Evolutionary conservation across 2,329 filamentous ascomycete genomes (phyloP).

Genomic region (Penicillium frequentans): DNA sequence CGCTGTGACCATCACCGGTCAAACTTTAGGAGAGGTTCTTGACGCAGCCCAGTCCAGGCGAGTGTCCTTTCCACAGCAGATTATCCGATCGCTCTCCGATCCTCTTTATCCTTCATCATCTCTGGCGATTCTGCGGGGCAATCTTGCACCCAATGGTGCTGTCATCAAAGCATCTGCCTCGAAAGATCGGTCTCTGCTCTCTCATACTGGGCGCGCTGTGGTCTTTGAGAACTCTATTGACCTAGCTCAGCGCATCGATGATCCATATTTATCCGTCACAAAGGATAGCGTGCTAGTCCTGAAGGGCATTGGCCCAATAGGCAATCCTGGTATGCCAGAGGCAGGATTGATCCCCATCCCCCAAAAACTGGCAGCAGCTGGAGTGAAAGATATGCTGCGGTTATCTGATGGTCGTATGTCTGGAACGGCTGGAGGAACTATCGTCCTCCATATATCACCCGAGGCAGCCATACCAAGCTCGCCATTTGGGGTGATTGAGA

Average conservation of each 20-base stretch:
- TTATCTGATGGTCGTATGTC: constrained; percentile 57
- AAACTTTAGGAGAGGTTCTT: constrained; percentile 49
- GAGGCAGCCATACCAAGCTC: constrained; percentile 51
- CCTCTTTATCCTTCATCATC: constrained; percentile 49
- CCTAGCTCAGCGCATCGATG: constrained; percentile 48
- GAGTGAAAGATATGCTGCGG: constrained; percentile 55
- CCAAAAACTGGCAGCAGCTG: constrained; percentile 47
- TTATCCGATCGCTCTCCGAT: constrained; percentile 47
- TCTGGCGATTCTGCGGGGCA: constrained; percentile 48
- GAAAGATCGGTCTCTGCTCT: constrained; percentile 47
- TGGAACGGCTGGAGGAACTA: constrained; percentile 57
- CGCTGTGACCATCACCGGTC: constrained; percentile 48
- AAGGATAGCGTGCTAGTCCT: constrained; percentile 49
- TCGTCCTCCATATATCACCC: constrained; percentile 55
- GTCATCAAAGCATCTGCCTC: constrained; percentile 54
- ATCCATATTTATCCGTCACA: constrained; percentile 45
- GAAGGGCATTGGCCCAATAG: constrained; percentile 52
- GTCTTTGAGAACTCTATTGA: constrained; percentile 52
- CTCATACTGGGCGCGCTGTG: constrained; percentile 47
- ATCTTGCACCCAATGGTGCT: constrained; percentile 51
- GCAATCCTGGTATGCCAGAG: constrained; percentile 56
- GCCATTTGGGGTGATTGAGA: constrained; percentile 49
- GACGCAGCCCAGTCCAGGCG: constrained; percentile 44
- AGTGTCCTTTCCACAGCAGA: constrained; percentile 42
- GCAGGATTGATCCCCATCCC: constrained; percentile 54